A percentile compares a stretch with the other conserved stretches of the same genome.
phyloP scores from a whole-genome alignment of 1,284 basidiomycete species.

The Trichosporon inkin region DNA sequence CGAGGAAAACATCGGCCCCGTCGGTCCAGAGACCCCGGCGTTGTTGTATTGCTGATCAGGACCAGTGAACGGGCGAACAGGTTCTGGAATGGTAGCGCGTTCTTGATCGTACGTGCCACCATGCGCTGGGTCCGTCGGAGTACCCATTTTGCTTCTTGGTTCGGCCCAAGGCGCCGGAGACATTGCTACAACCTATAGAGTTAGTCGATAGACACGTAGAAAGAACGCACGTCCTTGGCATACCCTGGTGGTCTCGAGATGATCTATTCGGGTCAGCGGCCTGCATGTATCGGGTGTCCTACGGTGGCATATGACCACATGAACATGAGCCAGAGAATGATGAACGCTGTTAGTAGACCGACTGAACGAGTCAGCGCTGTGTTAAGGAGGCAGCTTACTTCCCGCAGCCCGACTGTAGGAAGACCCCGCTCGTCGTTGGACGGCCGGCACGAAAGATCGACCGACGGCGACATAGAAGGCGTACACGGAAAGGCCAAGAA shows the following conservation, averaged over 20 bases:
- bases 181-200: not conserved
- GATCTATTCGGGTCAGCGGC: constrained; percentile 47
- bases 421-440: constrained; percentile 52
- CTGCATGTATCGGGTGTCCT: constrained; percentile 10
- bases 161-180: not conserved
- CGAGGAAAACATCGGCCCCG: not conserved
- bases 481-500: constrained; percentile 37
- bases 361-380: constrained; percentile 51
- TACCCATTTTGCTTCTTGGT: not conserved
- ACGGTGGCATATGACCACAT: constrained; percentile 68
- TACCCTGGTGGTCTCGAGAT: constrained; percentile 64
- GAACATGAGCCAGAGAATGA: constrained; percentile 63
- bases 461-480: constrained; percentile 66
- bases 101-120: too few relatives aligned
- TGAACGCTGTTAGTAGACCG: constrained; percentile 59
- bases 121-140: too few relatives aligned
- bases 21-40: too few relatives aligned
- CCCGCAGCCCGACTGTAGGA: constrained; percentile 56
- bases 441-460: constrained; percentile 62
- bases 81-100: not conserved
- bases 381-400: constrained; percentile 52
- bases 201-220: not conserved
- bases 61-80: not conserved
- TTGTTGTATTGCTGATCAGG: constrained; percentile 8
- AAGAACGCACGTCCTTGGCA: constrained; percentile 59